These are phyloP conservation scores for Penicillium sp. DNA, from an alignment of 2,329 filamentous ascomycete genomes.

Conservation along the genomic window DNA sequence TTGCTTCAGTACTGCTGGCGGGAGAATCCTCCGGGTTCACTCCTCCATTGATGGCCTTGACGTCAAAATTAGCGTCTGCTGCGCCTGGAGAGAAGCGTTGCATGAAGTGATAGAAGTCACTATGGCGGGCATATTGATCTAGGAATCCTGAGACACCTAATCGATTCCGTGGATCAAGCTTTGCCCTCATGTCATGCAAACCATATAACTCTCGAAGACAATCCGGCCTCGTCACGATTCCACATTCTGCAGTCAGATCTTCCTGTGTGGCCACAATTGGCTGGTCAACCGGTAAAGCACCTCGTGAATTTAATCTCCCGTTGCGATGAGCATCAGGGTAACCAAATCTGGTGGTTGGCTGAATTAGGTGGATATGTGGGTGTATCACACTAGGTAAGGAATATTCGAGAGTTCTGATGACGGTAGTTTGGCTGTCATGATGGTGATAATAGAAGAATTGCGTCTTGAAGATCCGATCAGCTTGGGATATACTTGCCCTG, in stretches of 20 bases:
- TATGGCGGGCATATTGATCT: constrained; percentile 55
- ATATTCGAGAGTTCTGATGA: constrained; percentile 62
- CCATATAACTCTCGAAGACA: constrained; percentile 58
- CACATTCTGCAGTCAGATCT: constrained; percentile 41
- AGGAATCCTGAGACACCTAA: constrained; percentile 56
- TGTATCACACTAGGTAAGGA: constrained; percentile 62
- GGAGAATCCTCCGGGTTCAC: constrained; percentile 52
- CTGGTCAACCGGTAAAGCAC: constrained; percentile 30
- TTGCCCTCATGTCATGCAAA: constrained; percentile 37
- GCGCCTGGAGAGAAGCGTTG: constrained; percentile 57
- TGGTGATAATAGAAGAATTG: constrained; percentile 62
- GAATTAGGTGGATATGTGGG: constrained; percentile 62
- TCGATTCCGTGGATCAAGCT: constrained; percentile 41
- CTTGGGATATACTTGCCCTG: constrained; percentile 42
- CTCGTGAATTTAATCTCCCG: constrained; percentile 24
- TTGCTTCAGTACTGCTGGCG: constrained; percentile 59
- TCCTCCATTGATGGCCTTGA: constrained; percentile 61
- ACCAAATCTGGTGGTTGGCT: constrained; percentile 68
- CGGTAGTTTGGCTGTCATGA: constrained; percentile 45
- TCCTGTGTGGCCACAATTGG: constrained; percentile 18
- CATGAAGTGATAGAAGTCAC: constrained; percentile 62
- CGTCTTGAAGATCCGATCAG: constrained; percentile 61
- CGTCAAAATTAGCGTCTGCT: constrained; percentile 59
- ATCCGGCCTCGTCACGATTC: constrained; percentile 49
- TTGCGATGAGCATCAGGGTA: constrained; percentile 49